Conservation (phyloP, 192 early-diverging fungal genomes). For the Geranomyces michiganensis region DNA sequence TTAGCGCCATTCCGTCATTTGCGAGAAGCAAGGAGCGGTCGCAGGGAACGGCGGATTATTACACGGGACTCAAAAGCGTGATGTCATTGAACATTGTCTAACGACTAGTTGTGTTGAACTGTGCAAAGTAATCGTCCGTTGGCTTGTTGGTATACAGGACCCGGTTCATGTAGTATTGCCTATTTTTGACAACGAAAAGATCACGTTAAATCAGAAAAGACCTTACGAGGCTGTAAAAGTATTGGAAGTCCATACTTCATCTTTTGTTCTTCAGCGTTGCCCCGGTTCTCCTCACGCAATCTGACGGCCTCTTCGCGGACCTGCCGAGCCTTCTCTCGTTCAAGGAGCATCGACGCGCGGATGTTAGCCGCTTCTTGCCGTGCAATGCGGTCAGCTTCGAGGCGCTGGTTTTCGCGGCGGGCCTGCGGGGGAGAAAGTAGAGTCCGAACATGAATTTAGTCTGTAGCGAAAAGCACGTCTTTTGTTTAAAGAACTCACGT, state of each 20-base stretch:
- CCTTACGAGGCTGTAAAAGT: neutral
- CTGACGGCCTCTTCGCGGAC: conserved; percentile 36
- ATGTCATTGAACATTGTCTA: too few species aligned
- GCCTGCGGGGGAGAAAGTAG: neutral
- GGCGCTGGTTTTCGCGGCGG: conserved; percentile 20
- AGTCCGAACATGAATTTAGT: neutral
- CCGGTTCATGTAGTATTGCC: conserved; percentile 50
- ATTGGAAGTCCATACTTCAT: conserved; percentile 33
- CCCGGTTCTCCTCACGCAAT: conserved; percentile 44
- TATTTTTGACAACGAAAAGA: too few species aligned
- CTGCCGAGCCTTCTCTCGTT: conserved; percentile 45
- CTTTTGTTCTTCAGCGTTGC: conserved; percentile 47
- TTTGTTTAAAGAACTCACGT: too few species aligned
- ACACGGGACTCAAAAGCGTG: neutral
- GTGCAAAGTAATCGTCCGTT: conserved; percentile 51
- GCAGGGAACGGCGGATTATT: too few species aligned
- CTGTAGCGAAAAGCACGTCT: too few species aligned
- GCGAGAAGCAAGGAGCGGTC: too few species aligned
- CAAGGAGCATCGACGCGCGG: conserved; percentile 47
- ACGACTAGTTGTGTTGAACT: conserved; percentile 60
- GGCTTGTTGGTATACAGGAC: conserved; percentile 60
- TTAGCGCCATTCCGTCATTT: too few species aligned
- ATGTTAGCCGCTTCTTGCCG: conserved; percentile 44
- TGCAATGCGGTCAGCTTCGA: conserved; percentile 42
- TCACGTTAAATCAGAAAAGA: neutral